phyloP scores from a whole-genome alignment of 176 grass and related monocot species.

The Poa annua region DNA sequence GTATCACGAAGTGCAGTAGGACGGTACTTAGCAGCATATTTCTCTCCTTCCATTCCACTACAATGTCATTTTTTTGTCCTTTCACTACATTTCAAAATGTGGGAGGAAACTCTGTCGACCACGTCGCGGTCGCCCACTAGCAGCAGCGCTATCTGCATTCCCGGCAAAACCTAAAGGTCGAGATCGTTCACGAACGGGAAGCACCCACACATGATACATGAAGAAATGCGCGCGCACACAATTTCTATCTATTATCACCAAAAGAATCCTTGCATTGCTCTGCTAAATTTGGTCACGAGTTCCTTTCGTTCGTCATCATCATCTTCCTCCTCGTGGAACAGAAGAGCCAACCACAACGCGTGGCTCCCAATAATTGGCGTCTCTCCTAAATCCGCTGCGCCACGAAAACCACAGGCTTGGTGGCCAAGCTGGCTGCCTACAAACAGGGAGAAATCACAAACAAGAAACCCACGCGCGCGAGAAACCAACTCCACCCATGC shows the following conservation, averaged over 20 bases:
- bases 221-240: not conserved
- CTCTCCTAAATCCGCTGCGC: slow-evolving; percentile 44
- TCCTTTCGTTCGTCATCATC: not conserved
- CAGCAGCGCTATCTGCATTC: not conserved
- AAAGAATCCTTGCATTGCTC: not conserved
- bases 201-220: not conserved
- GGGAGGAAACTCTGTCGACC: not conserved
- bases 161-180: not conserved
- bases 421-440: not conserved
- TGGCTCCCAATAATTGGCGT: slow-evolving; percentile 51
- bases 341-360: not conserved
- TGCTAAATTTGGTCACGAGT: slow-evolving; percentile 23
- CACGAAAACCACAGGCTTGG: slow-evolving; percentile 8
- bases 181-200: not conserved
- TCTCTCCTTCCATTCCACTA: not conserved
- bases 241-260: not conserved
- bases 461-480: not conserved
- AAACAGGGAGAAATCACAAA: slow-evolving; percentile 28
- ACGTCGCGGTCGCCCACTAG: not conserved
- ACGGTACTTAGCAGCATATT: no score
- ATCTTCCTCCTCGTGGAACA: not conserved
- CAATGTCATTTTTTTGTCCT: slow-evolving; percentile 1
- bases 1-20: no score
- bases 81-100: slow-evolving; percentile 17
- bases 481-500: not conserved